phyloP scores from a whole-genome alignment of 768 basidiomycete genomes.

The Auriscalpium orientale region DNA sequence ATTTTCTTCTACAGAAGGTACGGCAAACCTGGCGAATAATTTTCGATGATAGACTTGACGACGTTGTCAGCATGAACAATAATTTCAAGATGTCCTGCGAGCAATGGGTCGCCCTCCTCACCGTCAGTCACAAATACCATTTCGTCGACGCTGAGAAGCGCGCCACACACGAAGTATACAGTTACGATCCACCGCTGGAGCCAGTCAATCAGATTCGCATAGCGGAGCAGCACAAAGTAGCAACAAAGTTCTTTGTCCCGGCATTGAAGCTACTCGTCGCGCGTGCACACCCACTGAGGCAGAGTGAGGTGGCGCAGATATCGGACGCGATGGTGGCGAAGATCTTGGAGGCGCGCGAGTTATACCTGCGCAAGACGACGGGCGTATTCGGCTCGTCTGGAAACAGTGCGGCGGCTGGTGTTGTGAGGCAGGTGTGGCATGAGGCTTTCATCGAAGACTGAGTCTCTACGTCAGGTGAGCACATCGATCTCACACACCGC shows the following conservation, averaged over 20 bases:
- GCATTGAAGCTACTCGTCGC: not conserved
- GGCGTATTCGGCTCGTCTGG: not conserved
- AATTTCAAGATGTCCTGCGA: not conserved
- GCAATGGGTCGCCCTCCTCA: not conserved
- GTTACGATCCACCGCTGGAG: not conserved
- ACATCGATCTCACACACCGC: too few relatives aligned
- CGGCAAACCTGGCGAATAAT: not conserved
- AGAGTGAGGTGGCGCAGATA: not conserved
- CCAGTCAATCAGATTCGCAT: not conserved
- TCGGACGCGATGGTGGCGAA: not conserved
- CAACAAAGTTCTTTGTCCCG: not conserved
- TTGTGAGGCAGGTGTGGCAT: not conserved
- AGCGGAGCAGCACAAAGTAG: not conserved
- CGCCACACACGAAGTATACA: constrained; percentile 4
- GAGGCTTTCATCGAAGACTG: too few relatives aligned
- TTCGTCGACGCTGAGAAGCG: constrained; percentile 2
- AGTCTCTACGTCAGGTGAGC: too few relatives aligned
- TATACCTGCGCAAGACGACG: not conserved
- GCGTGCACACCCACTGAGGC: not conserved
- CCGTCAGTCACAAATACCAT: constrained; percentile 1
- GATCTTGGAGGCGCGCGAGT: not conserved
- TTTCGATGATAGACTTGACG: not conserved
- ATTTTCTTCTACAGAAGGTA: constrained; percentile 17
- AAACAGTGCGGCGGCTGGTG: not conserved
- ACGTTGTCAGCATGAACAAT: not conserved